phyloP scores from a whole-genome alignment of 495 filamentous ascomycete species.

The Choiromyces venosus region DNA sequence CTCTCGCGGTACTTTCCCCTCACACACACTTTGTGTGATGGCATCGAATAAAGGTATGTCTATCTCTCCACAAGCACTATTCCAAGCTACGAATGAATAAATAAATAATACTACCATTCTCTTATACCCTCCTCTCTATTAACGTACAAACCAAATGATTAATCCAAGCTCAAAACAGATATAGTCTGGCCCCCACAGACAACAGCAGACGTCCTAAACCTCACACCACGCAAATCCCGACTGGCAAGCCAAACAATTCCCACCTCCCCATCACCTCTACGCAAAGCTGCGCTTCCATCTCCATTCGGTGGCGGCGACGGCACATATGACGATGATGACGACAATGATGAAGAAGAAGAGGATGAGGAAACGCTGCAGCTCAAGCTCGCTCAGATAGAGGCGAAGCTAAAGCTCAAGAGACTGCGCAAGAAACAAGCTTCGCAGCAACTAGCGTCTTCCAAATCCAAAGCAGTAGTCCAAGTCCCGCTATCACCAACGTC shows the following conservation, averaged over 20 bases:
- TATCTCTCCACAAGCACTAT: background rate
- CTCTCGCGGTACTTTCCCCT: background rate
- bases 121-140: background rate
- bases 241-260: slow-evolving; percentile 19
- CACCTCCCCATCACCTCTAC: slow-evolving; percentile 36
- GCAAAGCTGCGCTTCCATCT: slow-evolving; percentile 28
- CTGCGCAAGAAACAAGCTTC: slow-evolving; percentile 53
- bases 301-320: slow-evolving; percentile 39
- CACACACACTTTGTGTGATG: slow-evolving; percentile 8
- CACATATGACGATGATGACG: slow-evolving; percentile 43
- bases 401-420: slow-evolving; percentile 81
- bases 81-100: slow-evolving; percentile 1
- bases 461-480: slow-evolving; percentile 54
- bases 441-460: slow-evolving; percentile 38
- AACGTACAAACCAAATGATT: background rate
- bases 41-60: slow-evolving; percentile 28
- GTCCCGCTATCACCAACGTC: slow-evolving; percentile 75
- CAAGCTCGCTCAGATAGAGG: slow-evolving; percentile 77
- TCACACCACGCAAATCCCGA: slow-evolving; percentile 36
- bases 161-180: slow-evolving; percentile 19
- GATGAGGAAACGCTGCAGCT: slow-evolving; percentile 86
- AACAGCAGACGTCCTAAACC: slow-evolving; percentile 39
- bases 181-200: slow-evolving; percentile 41
- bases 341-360: slow-evolving; percentile 57
- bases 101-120: background rate